Evolutionary conservation across 179 eudicot genomes (phyloP), one percentile per base, ranked within the genome.

Genomic region (Gypsophila paniculata): DNA sequence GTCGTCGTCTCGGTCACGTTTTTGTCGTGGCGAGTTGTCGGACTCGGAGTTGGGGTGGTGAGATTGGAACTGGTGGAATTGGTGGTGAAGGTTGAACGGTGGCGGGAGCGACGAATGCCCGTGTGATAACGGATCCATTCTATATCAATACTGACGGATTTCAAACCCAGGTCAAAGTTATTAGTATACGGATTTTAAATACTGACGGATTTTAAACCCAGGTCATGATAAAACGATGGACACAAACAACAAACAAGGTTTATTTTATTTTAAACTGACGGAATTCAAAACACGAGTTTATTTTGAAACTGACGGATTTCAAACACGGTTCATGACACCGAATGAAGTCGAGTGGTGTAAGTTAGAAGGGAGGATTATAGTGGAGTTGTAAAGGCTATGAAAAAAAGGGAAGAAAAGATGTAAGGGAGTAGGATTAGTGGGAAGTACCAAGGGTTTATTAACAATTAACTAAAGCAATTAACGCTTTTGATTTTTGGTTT

Each of bases 1-100:
- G 55, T 67, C 78, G 57, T 81, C 78, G 6, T 77, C 81, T 2
- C 78, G 72, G 36, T 77, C 81, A 7, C 78, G 76, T 29, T 77
- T 77, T 19, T 67, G 14, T 21, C 77, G 80, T 3, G 81, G 66
- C 34, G 81, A 54, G 72, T 58, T 49, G 18, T 73, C 84, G 53
- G 76, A 70, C 5, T 75, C 81, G 0, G 75, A 68, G 48, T 69
- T 66, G 22, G 72, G 72, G 5, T 72, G 69, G 5, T 26, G 67
- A 9, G 46, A 9, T 2, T 77, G 81, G 38, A 65, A 65, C 2
- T 81, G 81, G 52, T 80, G 78, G 65, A 71, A 72, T 22, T 71
- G 81, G 44, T 78, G 84, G 70, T 77, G 84, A 32, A 80, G 83
- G 39, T 80, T 77, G 48, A 81, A 77, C 6, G 81, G 84, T 0